Conservation (phyloP, 163 green algal species). For the Scenedesmus sp. region DNA sequence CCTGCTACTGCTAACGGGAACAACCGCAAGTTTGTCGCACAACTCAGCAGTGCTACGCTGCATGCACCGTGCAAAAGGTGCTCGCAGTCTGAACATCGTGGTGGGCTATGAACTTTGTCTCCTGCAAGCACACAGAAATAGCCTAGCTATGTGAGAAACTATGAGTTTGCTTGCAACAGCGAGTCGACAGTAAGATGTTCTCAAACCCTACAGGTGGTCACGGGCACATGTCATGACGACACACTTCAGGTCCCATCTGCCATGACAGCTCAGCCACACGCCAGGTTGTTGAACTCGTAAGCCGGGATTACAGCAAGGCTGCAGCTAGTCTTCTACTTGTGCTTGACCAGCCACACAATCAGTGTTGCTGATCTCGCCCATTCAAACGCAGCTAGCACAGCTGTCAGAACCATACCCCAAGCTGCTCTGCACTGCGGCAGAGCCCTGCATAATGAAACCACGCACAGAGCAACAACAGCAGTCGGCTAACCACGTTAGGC, state of each 20-base stretch:
- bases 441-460: too few species aligned
- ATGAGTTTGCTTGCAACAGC: too few species aligned
- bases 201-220: background rate
- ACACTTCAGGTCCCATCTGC: background rate
- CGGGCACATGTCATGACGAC: background rate
- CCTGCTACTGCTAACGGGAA: background rate
- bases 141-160: too few species aligned
- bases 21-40: background rate
- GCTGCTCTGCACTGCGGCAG: too few species aligned
- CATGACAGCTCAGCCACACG: background rate
- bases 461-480: too few species aligned
- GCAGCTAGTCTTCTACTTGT: too few species aligned
- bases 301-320: background rate
- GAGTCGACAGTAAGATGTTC: too few species aligned
- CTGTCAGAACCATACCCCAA: too few species aligned
- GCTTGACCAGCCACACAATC: too few species aligned
- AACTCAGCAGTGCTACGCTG: background rate
- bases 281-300: background rate
- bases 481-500: too few species aligned
- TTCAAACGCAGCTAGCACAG: too few species aligned
- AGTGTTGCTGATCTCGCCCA: too few species aligned
- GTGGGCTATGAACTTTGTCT: background rate
- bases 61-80: background rate
- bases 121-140: background rate
- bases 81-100: slow-evolving; percentile 9